Evolutionary conservation across 208 protist species (phyloP), one percentile per base, ranked within the genome.

Genomic region (Angomonas ambiguus): DNA sequence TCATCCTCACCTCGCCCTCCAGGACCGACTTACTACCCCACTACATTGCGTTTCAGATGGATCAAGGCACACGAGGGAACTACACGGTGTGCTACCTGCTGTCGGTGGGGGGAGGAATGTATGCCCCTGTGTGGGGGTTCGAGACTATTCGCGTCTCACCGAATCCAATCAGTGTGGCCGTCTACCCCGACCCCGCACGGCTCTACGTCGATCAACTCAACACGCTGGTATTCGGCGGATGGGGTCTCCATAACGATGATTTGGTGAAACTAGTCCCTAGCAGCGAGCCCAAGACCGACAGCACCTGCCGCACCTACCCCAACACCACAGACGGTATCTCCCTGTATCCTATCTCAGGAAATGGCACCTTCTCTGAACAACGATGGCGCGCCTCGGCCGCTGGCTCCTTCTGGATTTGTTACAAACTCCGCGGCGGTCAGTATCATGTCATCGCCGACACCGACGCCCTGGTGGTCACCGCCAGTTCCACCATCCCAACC

Each of bases 361-460:
- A 93, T 65, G 87, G 90, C 59, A 92, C 83, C 25, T 55, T 83
- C 64, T 48, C 87, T 0, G 77, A 88, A 59, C 82, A 92, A 66
- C 67, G 80, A 30, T 75, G 77, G 53, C 71, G 71, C 4, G 51
- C 56, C 16, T 62, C n/a, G 30, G 62, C 34, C 51, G 75, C 41
- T 0, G 55, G 42, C 24, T 30, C 30, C 13, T 92, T 83, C 75
- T 89, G 83, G 71, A 71, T 94, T 31, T 96, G 91, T 64, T 96
- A 96, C 74, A 91, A 89, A 72, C 79, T 94, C 55, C 78, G 85
- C 38, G 91, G 91, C 32, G 91, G 88, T 2, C 77, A 88, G 76
- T 96, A 77, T 62, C 82, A 94, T 68, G 55, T 81, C 8, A 74
- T 94, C 32, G 76, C 81, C 28, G 41, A 51, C 51, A 51, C 22